Evolutionary conservation across 495 filamentous ascomycete genomes (phyloP).

Genomic region (Penicillium coprophilum): DNA sequence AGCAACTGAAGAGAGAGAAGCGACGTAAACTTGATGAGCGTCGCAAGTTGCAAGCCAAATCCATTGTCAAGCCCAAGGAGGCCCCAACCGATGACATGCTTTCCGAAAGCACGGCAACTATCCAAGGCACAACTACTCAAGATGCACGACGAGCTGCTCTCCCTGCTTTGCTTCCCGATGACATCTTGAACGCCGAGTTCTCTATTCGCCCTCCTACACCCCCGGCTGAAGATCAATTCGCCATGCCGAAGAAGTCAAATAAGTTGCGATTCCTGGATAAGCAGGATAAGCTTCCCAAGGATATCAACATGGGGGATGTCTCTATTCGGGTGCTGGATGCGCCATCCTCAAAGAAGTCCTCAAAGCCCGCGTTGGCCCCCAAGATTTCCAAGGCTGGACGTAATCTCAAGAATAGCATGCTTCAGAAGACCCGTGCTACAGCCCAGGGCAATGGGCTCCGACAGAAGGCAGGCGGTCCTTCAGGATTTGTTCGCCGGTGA

Average conservation of each 20-base stretch:
- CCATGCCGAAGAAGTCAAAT: slow-evolving; percentile 36
- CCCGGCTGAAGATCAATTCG: slow-evolving; percentile 29
- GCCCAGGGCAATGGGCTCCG: slow-evolving; percentile 41
- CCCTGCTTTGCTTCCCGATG: slow-evolving; percentile 53
- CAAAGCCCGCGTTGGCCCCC: slow-evolving; percentile 45
- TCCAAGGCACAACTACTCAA: slow-evolving; percentile 44
- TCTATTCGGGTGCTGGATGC: slow-evolving; percentile 53
- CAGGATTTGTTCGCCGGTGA: slow-evolving; percentile 47
- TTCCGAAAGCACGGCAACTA: slow-evolving; percentile 44
- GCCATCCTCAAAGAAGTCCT: slow-evolving; percentile 33
- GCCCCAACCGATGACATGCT: slow-evolving; percentile 32
- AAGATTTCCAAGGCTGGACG: slow-evolving; percentile 49
- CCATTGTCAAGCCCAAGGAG: slow-evolving; percentile 36
- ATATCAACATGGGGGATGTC: slow-evolving; percentile 52
- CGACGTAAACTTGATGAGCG: slow-evolving; percentile 49
- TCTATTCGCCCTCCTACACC: slow-evolving; percentile 41
- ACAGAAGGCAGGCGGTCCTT: slow-evolving; percentile 36
- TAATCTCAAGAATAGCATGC: slow-evolving; percentile 50
- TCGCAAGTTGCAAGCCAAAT: slow-evolving; percentile 50
- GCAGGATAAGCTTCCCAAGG: slow-evolving; percentile 53
- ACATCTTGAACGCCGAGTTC: slow-evolving; percentile 51
- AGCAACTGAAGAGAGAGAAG: slow-evolving; percentile 46
- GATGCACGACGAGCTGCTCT: slow-evolving; percentile 40
- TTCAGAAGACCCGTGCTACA: slow-evolving; percentile 40
- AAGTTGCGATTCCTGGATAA: slow-evolving; percentile 54